phyloP scores from a whole-genome alignment of 768 basidiomycete genomes.

The Lyophyllum atratum region DNA sequence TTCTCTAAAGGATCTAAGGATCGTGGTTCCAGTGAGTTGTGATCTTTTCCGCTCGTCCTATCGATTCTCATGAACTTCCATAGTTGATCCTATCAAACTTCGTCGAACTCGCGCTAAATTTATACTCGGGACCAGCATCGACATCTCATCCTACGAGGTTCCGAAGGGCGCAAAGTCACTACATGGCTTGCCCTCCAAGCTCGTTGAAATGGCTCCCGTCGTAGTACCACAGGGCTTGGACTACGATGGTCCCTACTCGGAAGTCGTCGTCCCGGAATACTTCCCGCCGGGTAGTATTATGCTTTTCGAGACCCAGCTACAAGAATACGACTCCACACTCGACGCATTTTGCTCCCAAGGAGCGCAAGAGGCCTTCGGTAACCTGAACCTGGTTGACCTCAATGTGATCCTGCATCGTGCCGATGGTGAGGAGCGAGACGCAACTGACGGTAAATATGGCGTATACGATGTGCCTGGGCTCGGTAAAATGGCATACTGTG shows the following conservation, averaged over 20 bases:
- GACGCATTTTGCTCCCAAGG: constrained; percentile 74
- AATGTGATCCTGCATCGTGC: constrained; percentile 86
- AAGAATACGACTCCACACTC: constrained; percentile 68
- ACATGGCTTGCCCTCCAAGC: constrained; percentile 69
- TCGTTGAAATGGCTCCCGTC: constrained; percentile 65
- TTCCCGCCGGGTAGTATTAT: constrained; percentile 98
- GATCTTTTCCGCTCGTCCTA: not conserved
- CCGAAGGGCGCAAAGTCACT: constrained; percentile 53
- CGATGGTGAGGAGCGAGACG: constrained; percentile 91
- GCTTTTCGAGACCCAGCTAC: constrained; percentile 86
- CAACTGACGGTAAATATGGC: constrained; percentile 79
- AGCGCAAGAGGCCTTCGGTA: constrained; percentile 70
- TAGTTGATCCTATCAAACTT: constrained; percentile 85
- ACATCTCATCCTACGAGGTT: constrained; percentile 63
- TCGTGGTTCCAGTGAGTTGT: constrained; percentile 73
- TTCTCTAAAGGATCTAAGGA: constrained; percentile 83
- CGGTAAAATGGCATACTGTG: constrained; percentile 85
- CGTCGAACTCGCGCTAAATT: constrained; percentile 78
- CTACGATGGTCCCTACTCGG: constrained; percentile 66
- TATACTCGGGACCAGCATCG: constrained; percentile 76
- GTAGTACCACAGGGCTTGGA: constrained; percentile 64
- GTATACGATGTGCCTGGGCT: constrained; percentile 78
- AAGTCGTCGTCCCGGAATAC: constrained; percentile 79
- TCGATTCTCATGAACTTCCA: not conserved
- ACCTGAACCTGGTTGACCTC: constrained; percentile 82